Evolutionary conservation across 2,329 filamentous ascomycete genomes (phyloP).

Genomic region (Coleophoma crateriformis): DNA sequence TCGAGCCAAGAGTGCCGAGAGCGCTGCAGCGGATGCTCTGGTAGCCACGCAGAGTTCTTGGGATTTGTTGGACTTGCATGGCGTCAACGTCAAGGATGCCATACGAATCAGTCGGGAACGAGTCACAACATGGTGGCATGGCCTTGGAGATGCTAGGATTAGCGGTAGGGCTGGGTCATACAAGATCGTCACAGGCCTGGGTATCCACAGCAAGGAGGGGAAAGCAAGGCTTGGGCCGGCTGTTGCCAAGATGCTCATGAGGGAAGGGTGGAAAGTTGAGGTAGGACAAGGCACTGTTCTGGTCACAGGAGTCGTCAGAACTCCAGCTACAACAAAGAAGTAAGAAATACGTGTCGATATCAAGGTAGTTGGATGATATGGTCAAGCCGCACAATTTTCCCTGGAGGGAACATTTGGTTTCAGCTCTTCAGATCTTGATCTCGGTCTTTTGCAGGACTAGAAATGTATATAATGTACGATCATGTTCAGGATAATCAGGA

Average conservation of each 20-base stretch:
- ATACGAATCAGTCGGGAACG: slow-evolving; percentile 68
- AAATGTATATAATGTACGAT: too few relatives aligned
- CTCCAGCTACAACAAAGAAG: slow-evolving; percentile 9
- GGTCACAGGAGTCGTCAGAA: slow-evolving; percentile 52
- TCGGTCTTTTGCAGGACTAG: too few relatives aligned
- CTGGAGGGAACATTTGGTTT: too few relatives aligned
- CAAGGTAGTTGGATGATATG: not conserved
- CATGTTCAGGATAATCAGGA: too few relatives aligned
- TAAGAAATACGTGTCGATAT: not conserved
- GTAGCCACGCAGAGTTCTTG: slow-evolving; percentile 62
- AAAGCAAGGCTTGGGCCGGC: slow-evolving; percentile 71
- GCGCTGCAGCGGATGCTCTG: slow-evolving; percentile 63
- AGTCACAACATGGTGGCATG: slow-evolving; percentile 74
- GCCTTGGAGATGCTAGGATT: slow-evolving; percentile 48
- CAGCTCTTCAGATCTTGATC: too few relatives aligned
- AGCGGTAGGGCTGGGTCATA: slow-evolving; percentile 39
- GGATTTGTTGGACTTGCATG: slow-evolving; percentile 71
- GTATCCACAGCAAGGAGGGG: slow-evolving; percentile 72
- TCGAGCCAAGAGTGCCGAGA: slow-evolving; percentile 50
- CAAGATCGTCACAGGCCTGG: slow-evolving; percentile 75
- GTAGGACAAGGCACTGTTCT: slow-evolving; percentile 64
- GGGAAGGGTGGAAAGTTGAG: slow-evolving; percentile 80
- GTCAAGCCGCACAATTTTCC: not conserved
- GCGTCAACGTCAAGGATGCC: slow-evolving; percentile 74
- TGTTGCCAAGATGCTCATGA: slow-evolving; percentile 68